These are phyloP conservation scores for Salix caprea DNA, from an alignment of 345 rosid genomes.

Conservation along the genomic window DNA sequence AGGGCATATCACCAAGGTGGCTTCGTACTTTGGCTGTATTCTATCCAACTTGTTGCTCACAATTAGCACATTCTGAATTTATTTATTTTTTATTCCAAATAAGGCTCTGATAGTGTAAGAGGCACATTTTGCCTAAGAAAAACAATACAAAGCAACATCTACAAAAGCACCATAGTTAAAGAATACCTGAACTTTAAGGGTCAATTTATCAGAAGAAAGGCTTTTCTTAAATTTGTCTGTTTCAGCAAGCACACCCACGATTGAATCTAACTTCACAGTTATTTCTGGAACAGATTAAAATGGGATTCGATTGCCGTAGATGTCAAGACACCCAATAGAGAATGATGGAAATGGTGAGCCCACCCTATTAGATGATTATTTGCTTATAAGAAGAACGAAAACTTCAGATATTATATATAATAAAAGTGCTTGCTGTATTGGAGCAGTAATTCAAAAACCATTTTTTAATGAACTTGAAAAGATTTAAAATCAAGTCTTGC, in stretches of 20 bases:
- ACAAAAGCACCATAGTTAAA: neutral
- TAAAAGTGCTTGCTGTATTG: neutral
- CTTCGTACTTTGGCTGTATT: slow-evolving; percentile 43
- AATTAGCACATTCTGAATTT: slow-evolving; percentile 30
- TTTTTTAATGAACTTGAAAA: no score
- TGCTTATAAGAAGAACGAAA: neutral
- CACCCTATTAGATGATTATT: slow-evolving; percentile 33
- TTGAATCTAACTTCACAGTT: slow-evolving; percentile 27
- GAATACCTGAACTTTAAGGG: slow-evolving; percentile 44
- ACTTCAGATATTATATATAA: no score
- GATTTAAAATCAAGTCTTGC: no score
- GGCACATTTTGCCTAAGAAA: neutral
- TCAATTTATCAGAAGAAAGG: slow-evolving; percentile 33
- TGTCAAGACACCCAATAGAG: slow-evolving; percentile 47
- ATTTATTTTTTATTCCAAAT: neutral
- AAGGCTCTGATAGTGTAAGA: neutral
- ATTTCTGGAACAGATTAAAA: slow-evolving; percentile 39
- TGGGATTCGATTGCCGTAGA: slow-evolving; percentile 35
- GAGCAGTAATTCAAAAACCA: no score
- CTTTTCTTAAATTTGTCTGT: slow-evolving; percentile 25
- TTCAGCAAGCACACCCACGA: slow-evolving; percentile 12
- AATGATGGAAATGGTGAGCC: slow-evolving; percentile 46
- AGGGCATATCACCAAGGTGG: slow-evolving; percentile 40
- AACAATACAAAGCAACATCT: neutral
- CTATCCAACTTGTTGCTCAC: slow-evolving; percentile 39